Evolutionary conservation across 148 eudicot genomes (phyloP).

Genomic region (Rhododendron vialii): DNA sequence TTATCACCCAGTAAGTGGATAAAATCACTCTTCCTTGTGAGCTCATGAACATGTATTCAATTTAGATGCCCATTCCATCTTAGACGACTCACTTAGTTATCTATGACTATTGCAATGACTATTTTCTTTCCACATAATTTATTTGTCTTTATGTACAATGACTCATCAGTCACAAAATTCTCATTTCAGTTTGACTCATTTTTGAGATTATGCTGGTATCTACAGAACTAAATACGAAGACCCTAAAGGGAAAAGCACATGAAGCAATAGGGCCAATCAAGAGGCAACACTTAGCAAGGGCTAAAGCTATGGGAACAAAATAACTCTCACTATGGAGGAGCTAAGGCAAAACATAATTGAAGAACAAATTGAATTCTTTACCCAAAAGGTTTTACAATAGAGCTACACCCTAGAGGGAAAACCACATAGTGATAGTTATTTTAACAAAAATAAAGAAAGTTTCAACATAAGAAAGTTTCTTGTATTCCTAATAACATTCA

Average conservation of each 20-base stretch:
- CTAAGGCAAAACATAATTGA: not conserved
- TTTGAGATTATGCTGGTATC: not conserved
- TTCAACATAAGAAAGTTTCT: no score
- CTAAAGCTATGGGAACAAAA: not conserved
- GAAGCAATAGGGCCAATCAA: not conserved
- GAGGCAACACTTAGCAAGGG: not conserved
- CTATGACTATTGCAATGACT: not conserved
- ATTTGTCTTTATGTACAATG: not conserved
- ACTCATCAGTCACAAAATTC: not conserved
- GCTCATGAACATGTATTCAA: no score
- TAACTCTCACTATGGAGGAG: not conserved
- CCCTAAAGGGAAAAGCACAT: not conserved
- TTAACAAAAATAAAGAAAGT: no score
- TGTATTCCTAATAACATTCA: no score
- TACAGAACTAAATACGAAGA: not conserved
- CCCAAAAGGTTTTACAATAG: no score
- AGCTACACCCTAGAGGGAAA: no score
- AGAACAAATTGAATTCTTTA: not conserved
- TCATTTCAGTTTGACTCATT: not conserved
- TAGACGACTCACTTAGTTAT: not conserved
- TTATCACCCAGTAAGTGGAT: not conserved
- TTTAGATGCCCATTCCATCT: not conserved
- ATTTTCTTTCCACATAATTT: not conserved
- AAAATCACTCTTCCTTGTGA: not conserved
- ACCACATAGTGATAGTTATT: no score